phyloP scores from a whole-genome alignment of 768 basidiomycete species.

The Tricholoma sp. region DNA sequence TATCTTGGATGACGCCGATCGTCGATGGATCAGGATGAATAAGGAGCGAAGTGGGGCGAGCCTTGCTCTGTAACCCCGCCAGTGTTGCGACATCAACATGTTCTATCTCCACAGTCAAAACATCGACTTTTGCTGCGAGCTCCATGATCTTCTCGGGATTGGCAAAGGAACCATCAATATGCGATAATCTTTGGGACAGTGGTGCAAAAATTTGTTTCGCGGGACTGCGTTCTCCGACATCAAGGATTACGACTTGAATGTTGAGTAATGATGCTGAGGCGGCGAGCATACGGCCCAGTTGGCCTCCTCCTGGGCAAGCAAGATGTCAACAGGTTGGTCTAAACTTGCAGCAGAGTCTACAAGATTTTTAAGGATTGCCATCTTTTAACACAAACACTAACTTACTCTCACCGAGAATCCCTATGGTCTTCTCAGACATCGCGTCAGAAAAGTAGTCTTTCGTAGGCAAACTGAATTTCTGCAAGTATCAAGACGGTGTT shows the following conservation, averaged over 20 bases:
- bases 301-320: slow-evolving; percentile 75
- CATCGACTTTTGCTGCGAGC: slow-evolving; percentile 75
- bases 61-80: slow-evolving; percentile 45
- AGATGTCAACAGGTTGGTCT: slow-evolving; percentile 3
- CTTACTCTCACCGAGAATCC: slow-evolving; percentile 50
- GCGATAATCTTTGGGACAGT: slow-evolving; percentile 40
- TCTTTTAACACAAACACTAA: background rate
- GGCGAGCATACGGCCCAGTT: slow-evolving; percentile 95
- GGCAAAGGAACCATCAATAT: slow-evolving; percentile 87
- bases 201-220: slow-evolving; percentile 85
- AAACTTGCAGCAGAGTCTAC: slow-evolving; percentile 7
- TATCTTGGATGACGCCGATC: slow-evolving; percentile 83
- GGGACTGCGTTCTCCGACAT: slow-evolving; percentile 72
- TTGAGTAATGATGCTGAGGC: slow-evolving; percentile 86
- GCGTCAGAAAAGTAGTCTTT: no score
- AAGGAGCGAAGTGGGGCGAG: slow-evolving; percentile 26
- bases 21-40: slow-evolving; percentile 81
- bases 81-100: slow-evolving; percentile 83
- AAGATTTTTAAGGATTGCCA: background rate
- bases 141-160: slow-evolving; percentile 74
- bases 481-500: no score
- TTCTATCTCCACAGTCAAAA: slow-evolving; percentile 95
- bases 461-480: no score
- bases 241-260: slow-evolving; percentile 79
- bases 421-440: slow-evolving; percentile 46